phyloP scores from a whole-genome alignment of 441 rosid genomes.

The Brassica balearica region DNA sequence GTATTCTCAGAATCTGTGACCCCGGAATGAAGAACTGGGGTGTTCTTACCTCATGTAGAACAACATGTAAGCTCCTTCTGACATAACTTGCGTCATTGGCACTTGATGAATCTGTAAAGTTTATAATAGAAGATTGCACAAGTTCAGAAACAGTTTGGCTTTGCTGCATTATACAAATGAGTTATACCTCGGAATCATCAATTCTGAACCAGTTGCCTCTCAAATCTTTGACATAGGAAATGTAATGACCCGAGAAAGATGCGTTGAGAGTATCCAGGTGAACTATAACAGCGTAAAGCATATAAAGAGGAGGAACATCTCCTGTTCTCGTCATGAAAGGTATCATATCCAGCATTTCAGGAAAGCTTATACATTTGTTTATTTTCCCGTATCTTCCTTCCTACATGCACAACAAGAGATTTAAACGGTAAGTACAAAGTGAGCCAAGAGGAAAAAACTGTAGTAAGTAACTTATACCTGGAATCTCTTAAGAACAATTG shows the following conservation, averaged over 20 bases:
- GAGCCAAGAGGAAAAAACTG: constrained; percentile 12
- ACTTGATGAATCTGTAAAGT: constrained; percentile 68
- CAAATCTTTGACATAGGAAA: constrained; percentile 77
- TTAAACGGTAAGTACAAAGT: not conserved
- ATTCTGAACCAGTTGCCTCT: constrained; percentile 82
- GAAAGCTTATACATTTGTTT: constrained; percentile 80
- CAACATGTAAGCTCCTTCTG: constrained; percentile 90
- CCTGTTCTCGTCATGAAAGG: constrained; percentile 79
- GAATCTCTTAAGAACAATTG: constrained; percentile 89
- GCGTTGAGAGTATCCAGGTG: constrained; percentile 90
- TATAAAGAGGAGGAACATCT: constrained; percentile 78
- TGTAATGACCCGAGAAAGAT: constrained; percentile 86
- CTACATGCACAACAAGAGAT: constrained; percentile 50
- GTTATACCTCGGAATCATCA: constrained; percentile 66
- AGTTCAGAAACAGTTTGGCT: constrained; percentile 7
- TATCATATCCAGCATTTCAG: constrained; percentile 85
- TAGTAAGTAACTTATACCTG: constrained; percentile 55
- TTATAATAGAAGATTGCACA: constrained; percentile 11
- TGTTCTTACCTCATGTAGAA: constrained; percentile 74
- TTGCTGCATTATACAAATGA: no score
- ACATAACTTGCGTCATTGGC: constrained; percentile 84
- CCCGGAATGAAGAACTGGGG: not conserved
- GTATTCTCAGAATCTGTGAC: constrained; percentile 12
- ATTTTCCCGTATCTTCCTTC: constrained; percentile 85
- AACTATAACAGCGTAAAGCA: constrained; percentile 84